These are phyloP conservation scores for Pontederia paniculata DNA, from an alignment of 176 grass and related monocot species.

Conservation along the genomic window DNA sequence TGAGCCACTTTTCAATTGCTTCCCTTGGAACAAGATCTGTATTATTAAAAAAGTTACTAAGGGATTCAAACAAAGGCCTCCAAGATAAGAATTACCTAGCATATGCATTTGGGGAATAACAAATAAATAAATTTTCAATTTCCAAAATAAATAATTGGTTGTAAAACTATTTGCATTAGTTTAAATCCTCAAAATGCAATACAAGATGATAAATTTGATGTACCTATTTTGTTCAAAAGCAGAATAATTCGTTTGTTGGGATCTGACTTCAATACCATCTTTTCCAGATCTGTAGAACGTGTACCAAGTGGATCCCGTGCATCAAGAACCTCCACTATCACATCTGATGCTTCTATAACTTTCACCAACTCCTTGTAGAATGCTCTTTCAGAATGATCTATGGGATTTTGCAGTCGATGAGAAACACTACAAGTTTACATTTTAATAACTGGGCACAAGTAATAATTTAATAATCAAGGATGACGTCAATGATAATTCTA, in stretches of 20 bases:
- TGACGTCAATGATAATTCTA: background rate
- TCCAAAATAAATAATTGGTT: background rate
- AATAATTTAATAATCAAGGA: background rate
- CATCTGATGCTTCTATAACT: slow-evolving; percentile 83
- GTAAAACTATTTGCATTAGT: too few relatives aligned
- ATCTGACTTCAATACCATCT: slow-evolving; percentile 62
- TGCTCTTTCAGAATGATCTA: slow-evolving; percentile 82
- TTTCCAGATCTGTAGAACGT: slow-evolving; percentile 79
- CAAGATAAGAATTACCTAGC: slow-evolving; percentile 2
- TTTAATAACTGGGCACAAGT: background rate
- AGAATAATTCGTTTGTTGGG: slow-evolving; percentile 70
- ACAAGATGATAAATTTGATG: background rate
- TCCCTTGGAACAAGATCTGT: slow-evolving; percentile 83
- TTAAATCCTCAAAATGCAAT: background rate
- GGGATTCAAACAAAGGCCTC: background rate
- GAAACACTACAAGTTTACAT: background rate
- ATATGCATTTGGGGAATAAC: too few relatives aligned
- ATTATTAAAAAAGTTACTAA: background rate
- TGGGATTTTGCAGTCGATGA: slow-evolving; percentile 13
- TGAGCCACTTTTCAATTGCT: slow-evolving; percentile 76
- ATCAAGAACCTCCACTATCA: slow-evolving; percentile 93
- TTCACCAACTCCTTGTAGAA: slow-evolving; percentile 97
- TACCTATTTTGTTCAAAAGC: slow-evolving; percentile 97
- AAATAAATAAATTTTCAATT: too few relatives aligned
- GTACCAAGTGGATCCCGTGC: slow-evolving; percentile 69